Evolutionary conservation across 257 asterid species (phyloP), one percentile per base, ranked within the genome.

Genomic region (Fraxinus pennsylvanica): DNA sequence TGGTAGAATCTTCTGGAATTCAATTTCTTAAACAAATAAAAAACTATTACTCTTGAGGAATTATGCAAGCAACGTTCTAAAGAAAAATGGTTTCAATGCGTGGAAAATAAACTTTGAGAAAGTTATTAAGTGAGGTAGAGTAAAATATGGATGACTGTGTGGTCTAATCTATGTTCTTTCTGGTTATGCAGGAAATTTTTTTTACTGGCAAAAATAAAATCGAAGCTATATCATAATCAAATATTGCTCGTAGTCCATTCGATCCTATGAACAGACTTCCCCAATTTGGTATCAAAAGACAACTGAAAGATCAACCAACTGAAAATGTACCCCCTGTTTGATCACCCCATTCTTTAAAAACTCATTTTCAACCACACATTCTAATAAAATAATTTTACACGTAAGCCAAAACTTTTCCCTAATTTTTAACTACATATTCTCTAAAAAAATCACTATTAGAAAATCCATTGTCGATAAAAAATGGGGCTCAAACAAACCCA

Each of bases 1-100:
- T 59, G 39, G 73, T 67, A 71, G 66, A 36, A 68, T 45, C 69
- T 67, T 74, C 19, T 13, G 29, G 35, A 33, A 57, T 78, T 71
- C 63, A 71, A 17, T 54, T 8, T 57, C 19, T 15, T n/a, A 22
- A 8, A 61, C 68, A 21, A 22, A 61, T 9, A 61, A 61, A 21
- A n/a, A 12, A n/a, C 4, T 25, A 61, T 61, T 9, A 0, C 68
- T 22, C 66, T n/a, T 19, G 27, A 17, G 27, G 21, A 57, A 57
- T 57, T 57, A 57, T 57, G 68, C 74, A 71, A 1, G n/a, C 7
- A 36, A 71, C 8, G 21, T 21, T n/a, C 57, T 71, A 21, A 22
- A 41, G 75, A 38, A 21, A 4, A 4, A 9, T 39, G 33, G 29
- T 38, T 36, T 38, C 36, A 36, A 71, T 39, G 36, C 68, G 0